Conservation (phyloP, 257 asterid genomes). For the Solanum okadae region DNA sequence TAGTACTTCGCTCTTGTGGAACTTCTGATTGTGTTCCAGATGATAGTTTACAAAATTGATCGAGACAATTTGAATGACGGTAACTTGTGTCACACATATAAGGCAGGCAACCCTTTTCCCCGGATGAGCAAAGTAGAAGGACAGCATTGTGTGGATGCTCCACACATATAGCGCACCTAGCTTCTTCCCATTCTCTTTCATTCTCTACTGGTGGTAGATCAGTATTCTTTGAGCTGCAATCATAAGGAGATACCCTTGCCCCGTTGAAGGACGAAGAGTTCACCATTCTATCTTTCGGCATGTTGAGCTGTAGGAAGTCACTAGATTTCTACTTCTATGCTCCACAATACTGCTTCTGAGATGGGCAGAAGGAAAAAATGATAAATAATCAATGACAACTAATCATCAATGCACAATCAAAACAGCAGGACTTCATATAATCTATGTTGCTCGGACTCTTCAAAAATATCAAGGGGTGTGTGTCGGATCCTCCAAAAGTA, state of each 20-base stretch:
- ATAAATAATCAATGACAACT: background rate
- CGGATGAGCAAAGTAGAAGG: slow-evolving; percentile 51
- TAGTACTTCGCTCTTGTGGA: background rate
- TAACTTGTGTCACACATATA: slow-evolving; percentile 78
- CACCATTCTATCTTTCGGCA: slow-evolving; percentile 68
- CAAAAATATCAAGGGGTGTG: background rate
- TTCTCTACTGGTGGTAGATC: slow-evolving; percentile 24
- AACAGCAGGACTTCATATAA: background rate
- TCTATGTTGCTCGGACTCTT: background rate
- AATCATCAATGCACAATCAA: background rate
- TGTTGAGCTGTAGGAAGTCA: slow-evolving; percentile 21
- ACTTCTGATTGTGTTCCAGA: slow-evolving; percentile 8
- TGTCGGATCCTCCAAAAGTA: background rate
- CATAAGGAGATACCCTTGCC: slow-evolving; percentile 48
- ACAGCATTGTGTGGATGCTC: slow-evolving; percentile 71
- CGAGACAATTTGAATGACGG: slow-evolving; percentile 72
- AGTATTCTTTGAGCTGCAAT: slow-evolving; percentile 32
- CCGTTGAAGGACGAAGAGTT: slow-evolving; percentile 38
- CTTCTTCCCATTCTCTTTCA: slow-evolving; percentile 63
- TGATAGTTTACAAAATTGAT: slow-evolving; percentile 42
- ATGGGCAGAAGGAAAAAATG: background rate
- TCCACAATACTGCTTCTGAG: slow-evolving; percentile 16
- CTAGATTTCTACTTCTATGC: slow-evolving; percentile 10
- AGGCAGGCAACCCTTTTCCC: slow-evolving; percentile 60
- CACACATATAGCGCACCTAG: slow-evolving; percentile 64